Conservation (phyloP, 176 grass and related monocot genomes). For the Melocanna baccifera region DNA sequence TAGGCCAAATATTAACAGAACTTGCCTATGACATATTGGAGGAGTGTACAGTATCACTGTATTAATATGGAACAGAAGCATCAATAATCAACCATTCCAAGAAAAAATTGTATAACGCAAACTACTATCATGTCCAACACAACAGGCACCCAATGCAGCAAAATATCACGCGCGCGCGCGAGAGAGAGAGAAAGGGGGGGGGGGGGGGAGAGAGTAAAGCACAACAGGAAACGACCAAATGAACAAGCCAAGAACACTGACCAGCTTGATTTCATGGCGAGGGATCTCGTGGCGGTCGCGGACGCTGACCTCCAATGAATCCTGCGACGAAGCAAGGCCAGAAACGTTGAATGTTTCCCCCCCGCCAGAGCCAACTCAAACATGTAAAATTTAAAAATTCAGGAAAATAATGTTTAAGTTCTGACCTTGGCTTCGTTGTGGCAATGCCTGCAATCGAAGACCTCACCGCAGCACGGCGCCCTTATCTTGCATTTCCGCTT, state of each 20-base stretch:
- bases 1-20: not conserved
- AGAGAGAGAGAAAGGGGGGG: no score
- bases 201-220: no score
- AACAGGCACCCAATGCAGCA: not conserved
- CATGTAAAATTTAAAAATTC: not conserved
- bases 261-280: conserved; percentile 65
- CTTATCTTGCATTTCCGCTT: conserved; percentile 70
- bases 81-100: not conserved
- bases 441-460: conserved; percentile 78
- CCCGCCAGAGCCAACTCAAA: not conserved
- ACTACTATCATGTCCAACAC: not conserved
- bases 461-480: conserved; percentile 69
- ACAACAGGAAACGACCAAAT: not conserved
- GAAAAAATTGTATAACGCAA: not conserved
- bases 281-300: conserved; percentile 62
- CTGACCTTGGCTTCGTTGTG: conserved; percentile 76
- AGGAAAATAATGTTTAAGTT: not conserved
- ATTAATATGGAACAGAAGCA: not conserved
- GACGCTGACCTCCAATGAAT: conserved; percentile 49
- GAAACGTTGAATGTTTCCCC: not conserved
- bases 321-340: conserved; percentile 16
- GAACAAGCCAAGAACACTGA: not conserved
- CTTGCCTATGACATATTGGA: not conserved
- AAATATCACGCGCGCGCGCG: no score
- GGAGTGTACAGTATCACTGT: not conserved